Evolutionary conservation across 768 basidiomycete species (phyloP).

Genomic region (Pleurotus djamor): DNA sequence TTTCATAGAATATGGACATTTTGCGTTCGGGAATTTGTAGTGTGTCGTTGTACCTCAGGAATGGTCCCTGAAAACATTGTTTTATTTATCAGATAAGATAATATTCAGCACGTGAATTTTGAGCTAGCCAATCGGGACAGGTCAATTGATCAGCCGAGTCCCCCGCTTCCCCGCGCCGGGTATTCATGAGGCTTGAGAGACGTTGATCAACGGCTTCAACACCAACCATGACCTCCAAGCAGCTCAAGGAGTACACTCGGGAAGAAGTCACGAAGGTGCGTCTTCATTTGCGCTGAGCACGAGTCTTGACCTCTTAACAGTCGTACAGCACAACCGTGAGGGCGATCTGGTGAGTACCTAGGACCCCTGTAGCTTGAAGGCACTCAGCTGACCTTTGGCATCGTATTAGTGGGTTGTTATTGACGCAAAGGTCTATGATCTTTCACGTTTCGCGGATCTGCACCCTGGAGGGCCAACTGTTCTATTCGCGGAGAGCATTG

Average conservation of each 20-base stretch:
- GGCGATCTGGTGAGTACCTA: constrained; percentile 66
- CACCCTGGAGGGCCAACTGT: constrained; percentile 87
- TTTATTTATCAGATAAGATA: background rate
- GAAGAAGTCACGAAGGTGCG: constrained; percentile 71
- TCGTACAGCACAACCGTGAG: constrained; percentile 76
- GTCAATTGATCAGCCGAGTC: background rate
- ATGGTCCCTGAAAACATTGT: background rate
- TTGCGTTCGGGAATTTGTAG: background rate
- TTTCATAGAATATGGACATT: background rate
- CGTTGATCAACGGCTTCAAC: background rate
- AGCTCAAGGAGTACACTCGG: constrained; percentile 37
- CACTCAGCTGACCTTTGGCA: background rate
- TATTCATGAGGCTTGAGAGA: background rate
- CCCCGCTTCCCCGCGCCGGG: constrained; percentile 9
- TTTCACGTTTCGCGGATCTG: constrained; percentile 77
- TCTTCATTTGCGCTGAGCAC: background rate
- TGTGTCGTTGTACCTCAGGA: background rate
- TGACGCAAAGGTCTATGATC: constrained; percentile 78
- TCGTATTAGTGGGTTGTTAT: constrained; percentile 70
- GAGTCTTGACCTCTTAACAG: background rate
- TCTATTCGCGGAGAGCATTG: constrained; percentile 61
- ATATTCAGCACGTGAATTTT: background rate
- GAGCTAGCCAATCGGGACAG: background rate
- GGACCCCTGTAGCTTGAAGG: background rate
- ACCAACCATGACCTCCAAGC: constrained; percentile 16